Conservation (phyloP, 192 early-diverging fungal genomes). For the Geranomyces michiganensis region DNA sequence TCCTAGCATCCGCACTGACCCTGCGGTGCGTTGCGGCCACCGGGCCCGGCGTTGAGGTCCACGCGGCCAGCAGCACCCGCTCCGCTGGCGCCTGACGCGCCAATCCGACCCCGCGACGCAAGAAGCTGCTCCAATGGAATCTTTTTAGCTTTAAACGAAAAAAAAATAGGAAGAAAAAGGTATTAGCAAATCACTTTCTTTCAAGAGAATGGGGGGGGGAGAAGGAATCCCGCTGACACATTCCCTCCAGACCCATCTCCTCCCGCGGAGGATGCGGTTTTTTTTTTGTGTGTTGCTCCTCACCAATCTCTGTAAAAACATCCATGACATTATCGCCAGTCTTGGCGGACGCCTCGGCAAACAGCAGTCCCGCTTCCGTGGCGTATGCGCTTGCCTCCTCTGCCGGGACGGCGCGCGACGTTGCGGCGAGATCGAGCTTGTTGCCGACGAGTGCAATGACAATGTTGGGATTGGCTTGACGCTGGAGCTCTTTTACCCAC, state of each 20-base stretch:
- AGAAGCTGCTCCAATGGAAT: constrained; percentile 58
- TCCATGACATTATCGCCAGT: constrained; percentile 82
- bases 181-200: background rate
- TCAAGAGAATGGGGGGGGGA: background rate
- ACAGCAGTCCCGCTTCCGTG: constrained; percentile 77
- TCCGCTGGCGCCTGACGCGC: constrained; percentile 27
- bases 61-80: constrained; percentile 39
- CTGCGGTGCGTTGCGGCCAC: constrained; percentile 18
- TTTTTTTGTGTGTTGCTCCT: background rate
- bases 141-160: constrained; percentile 51
- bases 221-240: too few species aligned
- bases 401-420: constrained; percentile 64
- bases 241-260: background rate
- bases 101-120: constrained; percentile 39
- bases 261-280: background rate
- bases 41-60: constrained; percentile 43
- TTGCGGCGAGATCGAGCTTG: constrained; percentile 84
- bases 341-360: constrained; percentile 88
- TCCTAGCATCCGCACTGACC: constrained; percentile 33
- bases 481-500: constrained; percentile 96
- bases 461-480: constrained; percentile 92
- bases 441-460: constrained; percentile 97
- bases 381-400: constrained; percentile 80
- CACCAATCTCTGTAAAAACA: constrained; percentile 89
- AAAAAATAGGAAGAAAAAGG: background rate